Conservation (phyloP, 2,329 filamentous ascomycete genomes). For the Westerdykella aurantiaca region DNA sequence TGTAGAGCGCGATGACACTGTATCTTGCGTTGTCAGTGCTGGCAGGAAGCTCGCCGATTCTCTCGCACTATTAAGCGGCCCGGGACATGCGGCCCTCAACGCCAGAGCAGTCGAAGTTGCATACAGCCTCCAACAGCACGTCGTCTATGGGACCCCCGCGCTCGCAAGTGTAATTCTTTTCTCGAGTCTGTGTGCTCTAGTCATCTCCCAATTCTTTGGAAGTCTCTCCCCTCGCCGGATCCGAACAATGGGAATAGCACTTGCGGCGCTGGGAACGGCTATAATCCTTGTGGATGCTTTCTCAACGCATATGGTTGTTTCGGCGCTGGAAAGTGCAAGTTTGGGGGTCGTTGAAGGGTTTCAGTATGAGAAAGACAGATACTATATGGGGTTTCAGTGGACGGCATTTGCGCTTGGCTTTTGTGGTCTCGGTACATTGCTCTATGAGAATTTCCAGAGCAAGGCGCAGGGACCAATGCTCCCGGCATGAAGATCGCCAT, state of each 20-base stretch:
- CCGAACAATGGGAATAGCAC: background rate
- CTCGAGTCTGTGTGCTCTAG: background rate
- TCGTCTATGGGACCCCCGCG: background rate
- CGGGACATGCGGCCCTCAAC: no score
- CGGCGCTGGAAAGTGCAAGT: background rate
- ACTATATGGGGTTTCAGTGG: no score
- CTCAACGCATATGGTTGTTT: background rate
- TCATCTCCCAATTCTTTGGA: background rate
- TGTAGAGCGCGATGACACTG: background rate
- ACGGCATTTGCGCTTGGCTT: no score
- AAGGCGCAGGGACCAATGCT: no score
- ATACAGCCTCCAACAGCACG: background rate
- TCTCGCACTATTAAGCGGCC: no score
- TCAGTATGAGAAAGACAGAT: no score
- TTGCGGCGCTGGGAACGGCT: background rate
- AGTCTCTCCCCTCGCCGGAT: background rate
- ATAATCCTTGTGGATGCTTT: background rate
- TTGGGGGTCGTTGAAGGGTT: background rate
- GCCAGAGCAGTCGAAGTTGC: no score
- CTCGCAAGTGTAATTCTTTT: background rate
- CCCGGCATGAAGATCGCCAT: no score
- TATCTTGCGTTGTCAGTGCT: background rate
- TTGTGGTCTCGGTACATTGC: no score
- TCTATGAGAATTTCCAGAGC: no score
- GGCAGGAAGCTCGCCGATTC: background rate